phyloP scores from a whole-genome alignment of 1,139 yeast species.

The Sugiyamaella paludigena region DNA sequence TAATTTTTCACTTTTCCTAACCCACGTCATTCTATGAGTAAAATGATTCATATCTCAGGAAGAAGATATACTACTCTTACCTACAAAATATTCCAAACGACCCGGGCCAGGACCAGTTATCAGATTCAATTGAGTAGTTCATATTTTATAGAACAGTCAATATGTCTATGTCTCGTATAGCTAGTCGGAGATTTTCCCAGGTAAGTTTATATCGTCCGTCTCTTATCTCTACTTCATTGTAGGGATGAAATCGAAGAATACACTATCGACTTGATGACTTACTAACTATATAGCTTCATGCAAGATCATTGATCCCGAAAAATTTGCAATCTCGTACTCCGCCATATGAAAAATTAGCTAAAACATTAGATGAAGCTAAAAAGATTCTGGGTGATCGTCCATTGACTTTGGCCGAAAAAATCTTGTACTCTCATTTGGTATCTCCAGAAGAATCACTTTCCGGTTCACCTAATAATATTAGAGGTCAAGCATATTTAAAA shows the following conservation, averaged over 20 bases:
- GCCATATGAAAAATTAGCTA: constrained; percentile 74
- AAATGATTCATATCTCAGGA: neutral
- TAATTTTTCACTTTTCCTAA: constrained; percentile 15
- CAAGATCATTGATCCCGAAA: constrained; percentile 17
- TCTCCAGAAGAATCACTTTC: constrained; percentile 77
- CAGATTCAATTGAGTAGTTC: neutral
- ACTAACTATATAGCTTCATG: constrained; percentile 10
- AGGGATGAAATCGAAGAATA: neutral
- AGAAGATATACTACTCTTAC: neutral
- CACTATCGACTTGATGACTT: too few species aligned
- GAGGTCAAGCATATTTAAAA: constrained; percentile 86
- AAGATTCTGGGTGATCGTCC: constrained; percentile 66
- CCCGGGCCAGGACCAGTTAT: neutral
- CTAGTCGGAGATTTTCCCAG: constrained; percentile 17
- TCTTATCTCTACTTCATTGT: neutral
- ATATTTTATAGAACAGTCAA: neutral
- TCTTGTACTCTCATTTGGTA: constrained; percentile 84
- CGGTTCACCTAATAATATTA: constrained; percentile 48
- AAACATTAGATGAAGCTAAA: constrained; percentile 62
- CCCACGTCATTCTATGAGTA: constrained; percentile 8
- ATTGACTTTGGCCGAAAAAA: constrained; percentile 89
- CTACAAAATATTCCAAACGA: too few species aligned
- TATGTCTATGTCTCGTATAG: constrained; percentile 12
- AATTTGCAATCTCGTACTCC: constrained; percentile 55
- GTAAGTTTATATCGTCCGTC: constrained; percentile 4